Evolutionary conservation across 345 rosid species (phyloP), one percentile per base, ranked within the genome.

Genomic region (Triadica sebifera): DNA sequence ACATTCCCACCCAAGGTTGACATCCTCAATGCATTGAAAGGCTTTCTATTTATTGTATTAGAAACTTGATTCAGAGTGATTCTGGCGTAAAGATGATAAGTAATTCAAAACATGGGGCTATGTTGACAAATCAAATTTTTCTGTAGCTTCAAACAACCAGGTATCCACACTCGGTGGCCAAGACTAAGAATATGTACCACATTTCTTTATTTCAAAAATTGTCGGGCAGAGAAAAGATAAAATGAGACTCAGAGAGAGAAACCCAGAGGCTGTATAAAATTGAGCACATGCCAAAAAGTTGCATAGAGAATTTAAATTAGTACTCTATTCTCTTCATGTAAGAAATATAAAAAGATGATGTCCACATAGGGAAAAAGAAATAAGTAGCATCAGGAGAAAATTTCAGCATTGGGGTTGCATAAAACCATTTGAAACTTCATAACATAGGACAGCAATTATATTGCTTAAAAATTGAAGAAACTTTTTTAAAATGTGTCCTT

Each of bases 381-480:
- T 8, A 6, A 49, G 24, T 52, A 12, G 45, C 74, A 50, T 59
- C 53, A 81, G 49, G 29, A 53, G 53, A 70, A 47, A 49, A 34
- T 65, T 56, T 69, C 62, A 47, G 20, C 75, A 78, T 57, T 62
- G 43, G 51, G 29, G 71, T 68, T 69, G 69, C 70, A 76, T 29
- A 75, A 76, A 71, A 63, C 55, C 63, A 61, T 69, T 20, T 50
- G 56, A 70, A 72, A n/a, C 57, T 51, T 74, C 47, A 69, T 11
- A 50, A 59, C n/a, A 78, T 43, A 63, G 16, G 17, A 59, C n/a
- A n/a, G n/a, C n/a, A n/a, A n/a, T n/a, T n/a, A n/a, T n/a, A 75
- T 72, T 49, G 50, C 71, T 58, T 72, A n/a, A 63, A 74, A 67
- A 69, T 43, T 45, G 34, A 19, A 52, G 56, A 43, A 70, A 41